These are phyloP conservation scores for Exserohilum turcica DNA, from an alignment of 2,329 filamentous ascomycete genomes.

Conservation along the genomic window DNA sequence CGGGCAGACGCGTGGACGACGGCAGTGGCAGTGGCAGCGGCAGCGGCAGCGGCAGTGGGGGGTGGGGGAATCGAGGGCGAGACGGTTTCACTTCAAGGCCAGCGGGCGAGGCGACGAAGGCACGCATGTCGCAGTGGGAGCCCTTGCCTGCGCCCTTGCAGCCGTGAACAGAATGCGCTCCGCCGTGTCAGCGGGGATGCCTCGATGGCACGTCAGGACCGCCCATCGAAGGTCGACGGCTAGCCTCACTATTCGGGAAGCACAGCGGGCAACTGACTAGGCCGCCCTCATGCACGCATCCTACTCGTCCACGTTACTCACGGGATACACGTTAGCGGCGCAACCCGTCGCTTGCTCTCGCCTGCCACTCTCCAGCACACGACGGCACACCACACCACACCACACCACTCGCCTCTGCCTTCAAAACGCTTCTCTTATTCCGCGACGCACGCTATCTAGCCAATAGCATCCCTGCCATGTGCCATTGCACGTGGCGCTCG, in stretches of 20 bases:
- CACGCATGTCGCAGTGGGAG: conserved; percentile 26
- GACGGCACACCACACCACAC: too few species aligned
- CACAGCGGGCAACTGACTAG: conserved; percentile 25
- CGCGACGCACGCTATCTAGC: conserved; percentile 16
- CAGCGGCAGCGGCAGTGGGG: too few species aligned
- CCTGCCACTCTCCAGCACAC: too few species aligned
- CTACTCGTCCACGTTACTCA: conserved; percentile 45
- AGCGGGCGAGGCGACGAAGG: conserved; percentile 11
- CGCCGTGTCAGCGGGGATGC: conserved; percentile 28
- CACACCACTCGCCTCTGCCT: too few species aligned
- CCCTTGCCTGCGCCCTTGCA: conserved; percentile 21
- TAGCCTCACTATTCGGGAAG: conserved; percentile 41
- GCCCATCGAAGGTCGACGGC: conserved; percentile 33
- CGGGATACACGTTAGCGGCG: conserved; percentile 31
- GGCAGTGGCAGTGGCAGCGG: conserved; percentile 37
- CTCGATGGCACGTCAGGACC: conserved; percentile 36
- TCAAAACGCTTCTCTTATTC: conserved; percentile 21
- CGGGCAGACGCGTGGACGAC: conserved; percentile 22
- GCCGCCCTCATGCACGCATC: conserved; percentile 25
- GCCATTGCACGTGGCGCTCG: conserved; percentile 20
- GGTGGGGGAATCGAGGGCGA: conserved; percentile 20
- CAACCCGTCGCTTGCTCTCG: too few species aligned
- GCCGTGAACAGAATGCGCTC: conserved; percentile 24
- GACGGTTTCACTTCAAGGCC: conserved; percentile 32
- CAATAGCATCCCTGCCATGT: conserved; percentile 22